Percentiles rank a stretch among this genome's conserved stretches.
Conservation (phyloP, 805 yeast genomes). For the Candida multigemmis region DNA sequence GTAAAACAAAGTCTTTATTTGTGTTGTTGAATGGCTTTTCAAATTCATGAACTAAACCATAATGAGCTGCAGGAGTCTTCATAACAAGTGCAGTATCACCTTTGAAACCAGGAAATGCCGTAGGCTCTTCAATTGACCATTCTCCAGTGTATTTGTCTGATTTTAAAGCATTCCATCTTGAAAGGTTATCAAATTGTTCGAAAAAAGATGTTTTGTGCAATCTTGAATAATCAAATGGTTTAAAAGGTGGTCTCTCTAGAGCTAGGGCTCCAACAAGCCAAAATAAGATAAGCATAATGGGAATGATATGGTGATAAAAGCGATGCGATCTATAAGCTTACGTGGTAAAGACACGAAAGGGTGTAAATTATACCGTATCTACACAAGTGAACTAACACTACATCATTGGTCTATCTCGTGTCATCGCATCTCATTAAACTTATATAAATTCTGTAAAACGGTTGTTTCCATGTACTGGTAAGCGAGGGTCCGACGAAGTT, state of each 20-base stretch:
- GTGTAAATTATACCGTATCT: not conserved
- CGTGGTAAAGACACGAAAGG: not conserved
- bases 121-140: conserved; percentile 59
- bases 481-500: not conserved
- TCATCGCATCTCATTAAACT: too few relatives aligned
- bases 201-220: too few relatives aligned
- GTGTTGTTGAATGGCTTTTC: conserved; percentile 50
- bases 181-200: too few relatives aligned
- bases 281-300: not conserved
- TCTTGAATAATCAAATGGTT: too few relatives aligned
- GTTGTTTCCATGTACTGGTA: not conserved
- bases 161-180: too few relatives aligned
- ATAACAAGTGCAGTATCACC: conserved; percentile 73
- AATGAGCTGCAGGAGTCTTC: conserved; percentile 68
- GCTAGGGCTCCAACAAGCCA: conserved; percentile 2
- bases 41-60: conserved; percentile 67
- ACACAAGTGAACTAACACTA: conserved; percentile 1
- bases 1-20: conserved; percentile 64
- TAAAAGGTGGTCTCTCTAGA: too few relatives aligned
- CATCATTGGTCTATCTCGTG: not conserved
- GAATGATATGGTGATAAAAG: not conserved
- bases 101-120: conserved; percentile 45
- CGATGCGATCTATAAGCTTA: not conserved
- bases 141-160: conserved; percentile 64
- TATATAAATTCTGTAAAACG: not conserved